Conservation (phyloP, 225 moss, liverwort and hornwort genomes). For the Physcomitrellopsis africana region DNA sequence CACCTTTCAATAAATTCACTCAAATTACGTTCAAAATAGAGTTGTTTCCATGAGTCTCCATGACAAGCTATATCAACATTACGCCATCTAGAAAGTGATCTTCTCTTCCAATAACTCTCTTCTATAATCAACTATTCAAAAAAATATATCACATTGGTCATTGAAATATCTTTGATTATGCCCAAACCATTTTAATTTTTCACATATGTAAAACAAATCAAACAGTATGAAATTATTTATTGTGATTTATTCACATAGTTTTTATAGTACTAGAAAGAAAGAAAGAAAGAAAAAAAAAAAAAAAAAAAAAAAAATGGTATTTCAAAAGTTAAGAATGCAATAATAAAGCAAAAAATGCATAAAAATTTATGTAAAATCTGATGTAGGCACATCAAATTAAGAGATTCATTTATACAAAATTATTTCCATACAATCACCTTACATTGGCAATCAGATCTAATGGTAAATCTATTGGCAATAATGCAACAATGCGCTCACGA, state of each 20-base stretch:
- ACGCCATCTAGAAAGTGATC: slow-evolving; percentile 73
- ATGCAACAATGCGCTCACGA: slow-evolving; percentile 45
- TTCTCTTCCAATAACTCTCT: slow-evolving; percentile 86
- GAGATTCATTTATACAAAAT: neutral
- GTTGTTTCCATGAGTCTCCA: slow-evolving; percentile 91
- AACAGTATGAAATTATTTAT: no score
- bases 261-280: no score
- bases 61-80: slow-evolving; percentile 72
- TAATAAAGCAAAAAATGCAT: no score
- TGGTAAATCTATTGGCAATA: slow-evolving; percentile 71
- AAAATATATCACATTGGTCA: neutral
- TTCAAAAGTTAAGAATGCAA: no score
- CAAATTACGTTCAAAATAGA: slow-evolving; percentile 83
- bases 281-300: no score
- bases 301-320: no score
- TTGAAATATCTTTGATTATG: neutral
- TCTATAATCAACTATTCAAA: slow-evolving; percentile 62
- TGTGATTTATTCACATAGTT: no score
- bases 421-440: slow-evolving; percentile 29
- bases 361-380: no score
- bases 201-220: no score
- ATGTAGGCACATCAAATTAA: no score
- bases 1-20: slow-evolving; percentile 75
- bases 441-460: slow-evolving; percentile 75
- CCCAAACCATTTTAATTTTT: no score